These are phyloP conservation scores for Flaveria floridana DNA, from an alignment of 140 eudicot genomes.

Conservation along the genomic window DNA sequence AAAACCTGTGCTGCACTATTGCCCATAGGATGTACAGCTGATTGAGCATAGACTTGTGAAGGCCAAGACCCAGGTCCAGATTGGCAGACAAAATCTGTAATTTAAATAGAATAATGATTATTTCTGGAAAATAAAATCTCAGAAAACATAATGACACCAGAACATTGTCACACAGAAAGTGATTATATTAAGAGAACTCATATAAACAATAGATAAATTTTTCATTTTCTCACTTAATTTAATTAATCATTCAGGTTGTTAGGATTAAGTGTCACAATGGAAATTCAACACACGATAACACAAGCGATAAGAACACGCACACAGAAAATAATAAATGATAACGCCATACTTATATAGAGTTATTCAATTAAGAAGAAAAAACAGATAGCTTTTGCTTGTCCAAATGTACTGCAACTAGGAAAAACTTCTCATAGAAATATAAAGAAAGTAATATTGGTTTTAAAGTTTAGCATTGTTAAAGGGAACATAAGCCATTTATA, in stretches of 20 bases:
- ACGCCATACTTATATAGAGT: not conserved
- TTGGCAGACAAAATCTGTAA: constrained; percentile 88
- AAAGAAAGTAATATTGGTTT: not conserved
- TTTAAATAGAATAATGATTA: constrained; percentile 23
- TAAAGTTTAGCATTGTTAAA: not conserved
- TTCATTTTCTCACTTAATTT: not conserved
- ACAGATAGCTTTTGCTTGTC: not conserved
- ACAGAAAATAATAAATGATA: too few relatives aligned
- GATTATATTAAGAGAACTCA: not conserved
- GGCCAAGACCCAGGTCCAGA: constrained; percentile 99
- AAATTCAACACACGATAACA: too few relatives aligned
- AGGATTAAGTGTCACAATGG: too few relatives aligned
- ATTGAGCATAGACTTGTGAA: constrained; percentile 74
- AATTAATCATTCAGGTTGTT: not conserved
- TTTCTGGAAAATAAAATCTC: not conserved
- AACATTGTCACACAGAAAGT: constrained; percentile 8
- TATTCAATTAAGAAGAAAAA: not conserved
- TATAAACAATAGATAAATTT: not conserved
- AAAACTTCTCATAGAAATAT: not conserved
- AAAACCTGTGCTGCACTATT: constrained; percentile 96
- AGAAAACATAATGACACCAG: constrained; percentile 21
- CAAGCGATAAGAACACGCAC: too few relatives aligned
- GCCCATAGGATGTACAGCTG: constrained; percentile 94
- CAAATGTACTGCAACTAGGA: constrained; percentile 4
- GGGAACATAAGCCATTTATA: constrained; percentile 7